phyloP scores from a whole-genome alignment of 2,329 filamentous ascomycete genomes.

The Exophiala sideris region DNA sequence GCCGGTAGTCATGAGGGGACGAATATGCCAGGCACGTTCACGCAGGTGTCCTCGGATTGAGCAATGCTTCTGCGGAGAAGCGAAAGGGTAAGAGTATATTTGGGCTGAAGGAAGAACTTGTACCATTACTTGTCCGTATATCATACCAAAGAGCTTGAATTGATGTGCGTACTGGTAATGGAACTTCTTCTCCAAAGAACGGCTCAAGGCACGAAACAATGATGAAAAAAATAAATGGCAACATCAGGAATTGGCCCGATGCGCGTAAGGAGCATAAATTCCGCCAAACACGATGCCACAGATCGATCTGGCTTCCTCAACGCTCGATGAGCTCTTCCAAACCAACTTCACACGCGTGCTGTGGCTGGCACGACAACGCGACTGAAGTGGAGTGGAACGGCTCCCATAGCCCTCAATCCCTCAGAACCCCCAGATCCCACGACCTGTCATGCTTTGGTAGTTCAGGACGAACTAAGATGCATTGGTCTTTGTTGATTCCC shows the following conservation, averaged over 20 bases:
- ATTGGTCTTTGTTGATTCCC: too few species aligned
- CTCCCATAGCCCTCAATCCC: too few species aligned
- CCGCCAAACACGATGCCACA: background rate
- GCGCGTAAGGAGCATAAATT: background rate
- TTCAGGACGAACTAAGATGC: too few species aligned
- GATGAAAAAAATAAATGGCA: slow-evolving; percentile 15
- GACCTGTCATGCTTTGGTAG: too few species aligned
- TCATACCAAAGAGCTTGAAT: background rate
- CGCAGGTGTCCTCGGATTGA: too few species aligned
- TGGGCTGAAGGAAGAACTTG: background rate
- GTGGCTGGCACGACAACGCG: too few species aligned
- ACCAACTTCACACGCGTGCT: too few species aligned
- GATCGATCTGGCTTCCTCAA: background rate
- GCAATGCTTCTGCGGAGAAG: too few species aligned
- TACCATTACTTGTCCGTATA: background rate
- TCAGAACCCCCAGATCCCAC: too few species aligned
- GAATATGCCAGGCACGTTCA: slow-evolving; percentile 1
- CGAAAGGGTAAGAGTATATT: background rate
- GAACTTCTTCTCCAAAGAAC: slow-evolving; percentile 14
- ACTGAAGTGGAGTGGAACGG: too few species aligned
- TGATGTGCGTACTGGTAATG: background rate
- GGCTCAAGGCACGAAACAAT: slow-evolving; percentile 11
- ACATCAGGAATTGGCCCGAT: slow-evolving; percentile 14
- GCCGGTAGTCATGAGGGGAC: slow-evolving; percentile 12
- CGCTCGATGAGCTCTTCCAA: too few species aligned